Base-by-base conservation (phyloP, 331 rosid species). In the Erythrophleum ivorense region DNA sequence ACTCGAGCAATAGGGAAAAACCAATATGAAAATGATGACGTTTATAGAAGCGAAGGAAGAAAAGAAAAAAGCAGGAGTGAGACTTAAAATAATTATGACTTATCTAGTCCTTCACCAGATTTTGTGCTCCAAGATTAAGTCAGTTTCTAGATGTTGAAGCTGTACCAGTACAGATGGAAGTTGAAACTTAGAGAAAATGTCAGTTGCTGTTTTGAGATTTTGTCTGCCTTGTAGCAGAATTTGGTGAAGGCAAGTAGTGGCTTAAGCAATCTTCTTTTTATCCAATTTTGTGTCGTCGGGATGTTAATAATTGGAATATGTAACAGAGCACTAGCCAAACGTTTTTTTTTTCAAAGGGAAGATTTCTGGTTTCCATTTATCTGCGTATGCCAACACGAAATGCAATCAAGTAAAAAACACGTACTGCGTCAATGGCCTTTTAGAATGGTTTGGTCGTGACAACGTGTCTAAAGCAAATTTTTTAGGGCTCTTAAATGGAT, bases 1-100 rank as follows among this genome's bases (percentile, higher is more conserved):
- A 65, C 70, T 52, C 59, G 85, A 57, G 68, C 73, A 29, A 65
- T 80, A 75, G 81, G 78, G 78, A 74, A 81, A 83, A 83, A 40
- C 60, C 76, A 53, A 64, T 73, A 24, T 65, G 14, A 72, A 81
- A 58, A 60, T 31, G 85, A 65, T 0, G 72, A 73, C 58, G 84
- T 24, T 53, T 71, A 16, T 71, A 49, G 76, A 76, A 82, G 83
- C 72, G 68, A 82, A 58, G 71, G 72, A 48, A 79, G 81, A 71
- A 60, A 54, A 31, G 87, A 63, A 82, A 85, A 83, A 87, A 48
- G 80, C 78, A 82, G 78, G 79, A 87, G 85, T 36, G 86, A 86
- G 74, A 87, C 87, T 78, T 70, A 82, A 64, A 67, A 41, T 34
- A 82, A 83, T 40, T 85, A 68, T 29, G 87, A 81, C 62, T 58